Base-by-base conservation (phyloP, 192 early-diverging fungal genomes). In the Coemansia sp. region DNA sequence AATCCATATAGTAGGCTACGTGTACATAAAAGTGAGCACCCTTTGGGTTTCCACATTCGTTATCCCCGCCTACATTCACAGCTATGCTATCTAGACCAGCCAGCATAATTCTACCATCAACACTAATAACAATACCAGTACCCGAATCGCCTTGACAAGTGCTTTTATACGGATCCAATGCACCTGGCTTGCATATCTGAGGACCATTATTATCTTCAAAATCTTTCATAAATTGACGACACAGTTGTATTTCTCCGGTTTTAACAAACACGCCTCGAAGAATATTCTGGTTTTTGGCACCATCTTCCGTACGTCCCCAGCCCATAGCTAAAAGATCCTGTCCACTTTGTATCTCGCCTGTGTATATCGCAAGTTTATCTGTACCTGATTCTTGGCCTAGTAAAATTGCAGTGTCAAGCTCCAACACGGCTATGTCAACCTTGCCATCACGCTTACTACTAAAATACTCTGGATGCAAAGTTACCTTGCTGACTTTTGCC, bases 101-200 rank as follows among this genome's bases (percentile, higher is more conserved):
- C 8, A 73, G 46, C 41, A 45, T 50, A 9, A 57, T n/a, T 0
- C 4, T 23, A 10, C n/a, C 34, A 11, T 50, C n/a, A 5, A 29
- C 46, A 25, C 38, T 57, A 7, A 66, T 56, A 15, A 62, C 63
- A 14, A 73, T 50, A 29, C 54, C 47, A 4, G 56, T 51, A 1
- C 70, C 70, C 11, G 58, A 61, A 38, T 73, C 70, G 19, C 70
- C 70, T 5, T 39, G 42, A 15, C 55, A 61, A 0, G 70, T 73
- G 29, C 49, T 66, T 18, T 50, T 41, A 1, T 38, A 45, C 0
- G 70, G 70, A 0, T 54, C 62, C 30, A 62, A 19, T 28, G 29
- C 20, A 3, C 28, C 29, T 10, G 46, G 46, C 8, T 23, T 30
- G 36, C 58, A 61, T 5, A 61, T 33, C 23, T 39, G 30, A n/a